phyloP scores from a whole-genome alignment of 805 yeast species.

The Komagataella mondaviorum region DNA sequence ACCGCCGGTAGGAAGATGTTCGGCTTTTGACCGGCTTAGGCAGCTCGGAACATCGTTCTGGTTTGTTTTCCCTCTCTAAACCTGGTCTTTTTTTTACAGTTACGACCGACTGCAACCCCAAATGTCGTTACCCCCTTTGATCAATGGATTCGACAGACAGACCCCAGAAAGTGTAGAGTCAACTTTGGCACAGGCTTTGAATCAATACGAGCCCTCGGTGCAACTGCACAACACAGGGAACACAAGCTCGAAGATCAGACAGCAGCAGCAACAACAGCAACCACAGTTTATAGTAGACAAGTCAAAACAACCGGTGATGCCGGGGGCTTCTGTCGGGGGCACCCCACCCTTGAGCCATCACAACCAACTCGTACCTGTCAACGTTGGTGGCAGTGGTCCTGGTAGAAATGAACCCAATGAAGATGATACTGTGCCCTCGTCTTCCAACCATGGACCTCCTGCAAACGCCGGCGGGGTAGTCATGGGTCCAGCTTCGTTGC shows the following conservation, averaged over 20 bases:
- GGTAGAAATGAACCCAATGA: neutral
- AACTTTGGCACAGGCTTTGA: constrained; percentile 1
- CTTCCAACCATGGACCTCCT: neutral
- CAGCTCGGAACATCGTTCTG: neutral
- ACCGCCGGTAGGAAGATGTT: neutral
- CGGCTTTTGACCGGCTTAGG: neutral
- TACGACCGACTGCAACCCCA: neutral
- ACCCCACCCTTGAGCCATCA: neutral
- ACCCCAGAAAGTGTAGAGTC: constrained; percentile 1
- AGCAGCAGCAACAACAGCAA: neutral
- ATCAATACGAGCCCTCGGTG: neutral
- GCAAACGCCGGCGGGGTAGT: neutral
- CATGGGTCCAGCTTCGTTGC: neutral
- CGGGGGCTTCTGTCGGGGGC: neutral
- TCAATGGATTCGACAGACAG: neutral
- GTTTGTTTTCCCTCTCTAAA: neutral
- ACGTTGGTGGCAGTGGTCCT: neutral
- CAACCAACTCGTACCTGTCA: neutral
- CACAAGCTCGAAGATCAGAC: neutral
- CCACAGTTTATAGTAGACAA: neutral
- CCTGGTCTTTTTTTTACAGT: neutral
- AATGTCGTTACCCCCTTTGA: neutral
- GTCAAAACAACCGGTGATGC: neutral
- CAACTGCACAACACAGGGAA: neutral
- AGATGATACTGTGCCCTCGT: neutral